Conservation (phyloP, 1,284 basidiomycete species). For the Malassezia cuniculi region DNA sequence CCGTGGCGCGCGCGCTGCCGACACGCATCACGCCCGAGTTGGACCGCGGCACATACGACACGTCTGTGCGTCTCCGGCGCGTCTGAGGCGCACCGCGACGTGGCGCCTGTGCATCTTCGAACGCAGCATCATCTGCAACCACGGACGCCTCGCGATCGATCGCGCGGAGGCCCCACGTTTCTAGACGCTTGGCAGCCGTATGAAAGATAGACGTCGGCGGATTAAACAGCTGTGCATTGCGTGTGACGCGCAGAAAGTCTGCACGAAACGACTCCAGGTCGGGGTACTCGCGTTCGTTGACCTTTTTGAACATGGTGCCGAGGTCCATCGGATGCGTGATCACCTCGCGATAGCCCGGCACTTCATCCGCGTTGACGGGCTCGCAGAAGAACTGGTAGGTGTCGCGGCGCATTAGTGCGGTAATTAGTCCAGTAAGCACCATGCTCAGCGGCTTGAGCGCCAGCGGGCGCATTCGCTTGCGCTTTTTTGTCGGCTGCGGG, state of each 20-base stretch:
- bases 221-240: slow-evolving; percentile 39
- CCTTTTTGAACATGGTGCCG: slow-evolving; percentile 56
- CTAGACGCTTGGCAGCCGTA: slow-evolving; percentile 32
- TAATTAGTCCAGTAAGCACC: slow-evolving; percentile 4
- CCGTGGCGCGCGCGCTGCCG: slow-evolving; percentile 11
- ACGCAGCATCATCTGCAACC: slow-evolving; percentile 18
- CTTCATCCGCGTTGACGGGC: slow-evolving; percentile 57
- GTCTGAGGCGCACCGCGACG: not conserved
- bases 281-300: slow-evolving; percentile 20
- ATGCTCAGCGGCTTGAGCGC: slow-evolving; percentile 6
- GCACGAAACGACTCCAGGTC: slow-evolving; percentile 27
- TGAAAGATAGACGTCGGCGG: slow-evolving; percentile 34
- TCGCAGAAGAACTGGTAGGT: slow-evolving; percentile 69
- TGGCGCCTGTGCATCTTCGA: not conserved
- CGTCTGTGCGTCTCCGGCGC: not conserved
- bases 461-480: no score
- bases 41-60: slow-evolving; percentile 2
- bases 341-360: slow-evolving; percentile 58
- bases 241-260: slow-evolving; percentile 35
- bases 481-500: no score
- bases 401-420: slow-evolving; percentile 54
- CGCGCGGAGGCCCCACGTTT: slow-evolving; percentile 28
- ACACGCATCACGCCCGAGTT: slow-evolving; percentile 6
- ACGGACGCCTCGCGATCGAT: slow-evolving; percentile 31
- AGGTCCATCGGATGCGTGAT: slow-evolving; percentile 68